Evolutionary conservation across 1,284 basidiomycete species (phyloP).

Genomic region (Malassezia furfur): DNA sequence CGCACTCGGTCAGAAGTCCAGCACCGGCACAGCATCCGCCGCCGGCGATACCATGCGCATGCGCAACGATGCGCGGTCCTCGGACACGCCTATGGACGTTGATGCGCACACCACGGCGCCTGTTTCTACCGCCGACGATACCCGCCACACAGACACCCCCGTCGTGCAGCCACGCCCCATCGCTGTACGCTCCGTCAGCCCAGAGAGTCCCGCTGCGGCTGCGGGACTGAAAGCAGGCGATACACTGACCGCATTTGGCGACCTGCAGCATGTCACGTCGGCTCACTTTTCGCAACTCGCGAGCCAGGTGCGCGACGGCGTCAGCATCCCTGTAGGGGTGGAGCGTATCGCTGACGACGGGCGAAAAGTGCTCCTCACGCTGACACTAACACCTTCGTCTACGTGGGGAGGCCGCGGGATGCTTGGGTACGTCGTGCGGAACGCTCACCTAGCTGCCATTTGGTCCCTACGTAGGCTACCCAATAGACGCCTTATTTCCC

Average conservation of each 20-base stretch:
- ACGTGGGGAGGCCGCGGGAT: constrained; percentile 14
- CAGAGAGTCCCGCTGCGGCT: constrained; percentile 1
- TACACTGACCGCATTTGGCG: neutral
- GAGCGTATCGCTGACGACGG: neutral
- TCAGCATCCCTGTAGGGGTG: neutral
- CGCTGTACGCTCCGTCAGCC: constrained; percentile 11
- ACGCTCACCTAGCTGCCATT: constrained; percentile 9
- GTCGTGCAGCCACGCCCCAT: neutral
- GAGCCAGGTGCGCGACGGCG: constrained; percentile 1
- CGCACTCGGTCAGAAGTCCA: neutral
- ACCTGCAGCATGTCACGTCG: neutral
- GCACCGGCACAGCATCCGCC: neutral
- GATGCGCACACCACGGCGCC: neutral
- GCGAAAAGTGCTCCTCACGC: neutral
- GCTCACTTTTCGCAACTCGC: constrained; percentile 1
- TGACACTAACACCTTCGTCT: constrained; percentile 1
- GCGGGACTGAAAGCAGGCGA: constrained; percentile 13
- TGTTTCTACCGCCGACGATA: neutral
- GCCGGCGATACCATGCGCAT: neutral
- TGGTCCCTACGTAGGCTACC: constrained; percentile 1
- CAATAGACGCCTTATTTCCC: neutral
- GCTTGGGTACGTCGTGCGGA: constrained; percentile 1
- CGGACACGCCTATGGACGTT: neutral
- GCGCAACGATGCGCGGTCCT: neutral
- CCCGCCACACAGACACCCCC: neutral